These are phyloP conservation scores for Potentilla sterilis DNA, from an alignment of 306 rosid species.

Conservation along the genomic window DNA sequence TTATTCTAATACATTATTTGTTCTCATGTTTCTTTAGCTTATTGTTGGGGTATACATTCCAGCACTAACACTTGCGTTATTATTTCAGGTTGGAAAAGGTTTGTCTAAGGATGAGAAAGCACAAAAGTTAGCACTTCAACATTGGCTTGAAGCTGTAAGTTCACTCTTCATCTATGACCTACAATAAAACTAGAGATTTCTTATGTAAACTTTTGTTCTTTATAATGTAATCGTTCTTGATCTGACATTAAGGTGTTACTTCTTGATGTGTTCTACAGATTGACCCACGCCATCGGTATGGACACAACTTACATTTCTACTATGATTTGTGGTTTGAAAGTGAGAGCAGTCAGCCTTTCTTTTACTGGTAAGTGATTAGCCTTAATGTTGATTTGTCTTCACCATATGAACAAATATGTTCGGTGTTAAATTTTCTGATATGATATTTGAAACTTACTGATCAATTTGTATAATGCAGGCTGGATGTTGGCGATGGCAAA, in stretches of 20 bases:
- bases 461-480: constrained; percentile 44
- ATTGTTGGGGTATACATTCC: not conserved
- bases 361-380: constrained; percentile 61
- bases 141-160: constrained; percentile 96
- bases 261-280: constrained; percentile 44
- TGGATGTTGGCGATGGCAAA: constrained; percentile 88
- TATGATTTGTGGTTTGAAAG: constrained; percentile 79
- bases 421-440: not conserved
- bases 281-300: constrained; percentile 95
- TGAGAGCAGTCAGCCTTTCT: constrained; percentile 84
- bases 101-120: constrained; percentile 96
- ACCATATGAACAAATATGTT: not conserved
- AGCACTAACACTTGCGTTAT: not conserved
- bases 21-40: constrained; percentile 2
- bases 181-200: not conserved
- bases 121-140: constrained; percentile 85
- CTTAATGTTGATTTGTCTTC: not conserved
- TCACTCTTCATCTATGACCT: not conserved
- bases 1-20: not conserved
- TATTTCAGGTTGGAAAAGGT: constrained; percentile 83
- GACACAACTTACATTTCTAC: constrained; percentile 84
- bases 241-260: constrained; percentile 4
- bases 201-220: not conserved
- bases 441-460: constrained; percentile 7
- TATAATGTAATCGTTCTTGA: not conserved